phyloP scores from a whole-genome alignment of 108 stramenopile species.

The Pseudonitzschia multistriata region DNA sequence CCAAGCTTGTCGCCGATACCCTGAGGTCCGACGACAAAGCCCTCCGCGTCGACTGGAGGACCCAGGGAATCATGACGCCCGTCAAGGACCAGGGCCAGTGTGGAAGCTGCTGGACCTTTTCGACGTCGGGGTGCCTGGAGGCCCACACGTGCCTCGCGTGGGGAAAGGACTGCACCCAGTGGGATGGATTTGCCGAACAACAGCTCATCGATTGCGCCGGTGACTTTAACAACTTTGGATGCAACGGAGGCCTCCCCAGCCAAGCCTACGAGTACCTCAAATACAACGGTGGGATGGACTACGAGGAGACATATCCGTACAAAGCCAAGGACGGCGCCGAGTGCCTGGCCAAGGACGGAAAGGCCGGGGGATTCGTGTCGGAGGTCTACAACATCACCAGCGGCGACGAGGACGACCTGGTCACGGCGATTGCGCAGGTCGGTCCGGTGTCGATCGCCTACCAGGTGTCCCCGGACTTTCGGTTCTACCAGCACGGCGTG shows the following conservation, averaged over 20 bases:
- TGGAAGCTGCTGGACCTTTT: conserved; percentile 89
- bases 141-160: conserved; percentile 58
- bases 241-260: conserved; percentile 56
- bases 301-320: conserved; percentile 42
- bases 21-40: not conserved
- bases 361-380: conserved; percentile 54
- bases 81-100: conserved; percentile 85
- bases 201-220: conserved; percentile 61
- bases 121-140: conserved; percentile 71
- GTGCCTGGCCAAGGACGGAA: not conserved
- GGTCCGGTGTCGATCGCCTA: conserved; percentile 84
- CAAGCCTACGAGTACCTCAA: conserved; percentile 55
- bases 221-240: conserved; percentile 53
- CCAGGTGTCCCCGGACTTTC: conserved; percentile 68
- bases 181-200: conserved; percentile 54
- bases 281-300: conserved; percentile 52
- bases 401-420: conserved; percentile 67
- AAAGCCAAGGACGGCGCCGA: conserved; percentile 18
- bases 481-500: conserved; percentile 56
- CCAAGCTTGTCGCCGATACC: not conserved
- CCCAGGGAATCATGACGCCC: conserved; percentile 54
- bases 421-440: conserved; percentile 77
- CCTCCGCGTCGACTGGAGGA: conserved; percentile 76
- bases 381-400: conserved; percentile 72
- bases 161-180: conserved; percentile 41